Percentiles rank a stretch among this genome's conserved stretches.
phyloP scores from a whole-genome alignment of 2,329 filamentous ascomycete genomes.

The Penicillium glabrum region DNA sequence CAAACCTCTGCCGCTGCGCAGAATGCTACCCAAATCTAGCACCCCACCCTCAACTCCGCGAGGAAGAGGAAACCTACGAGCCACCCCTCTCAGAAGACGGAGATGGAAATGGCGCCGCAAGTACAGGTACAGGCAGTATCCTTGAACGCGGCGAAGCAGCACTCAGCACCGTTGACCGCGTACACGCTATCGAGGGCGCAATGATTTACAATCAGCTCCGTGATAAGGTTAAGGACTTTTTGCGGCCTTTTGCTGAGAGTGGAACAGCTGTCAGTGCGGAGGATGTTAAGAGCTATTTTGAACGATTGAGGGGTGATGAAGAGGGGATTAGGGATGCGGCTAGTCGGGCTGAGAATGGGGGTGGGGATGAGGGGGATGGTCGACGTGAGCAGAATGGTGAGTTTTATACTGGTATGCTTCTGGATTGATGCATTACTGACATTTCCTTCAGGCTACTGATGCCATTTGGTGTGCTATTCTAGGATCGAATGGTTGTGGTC shows the following conservation, averaged over 20 bases:
- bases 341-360: conserved; percentile 48
- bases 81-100: conserved; percentile 75
- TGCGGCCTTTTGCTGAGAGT: conserved; percentile 90
- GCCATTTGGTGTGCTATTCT: not conserved
- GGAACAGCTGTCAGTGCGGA: conserved; percentile 86
- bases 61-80: conserved; percentile 93
- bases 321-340: conserved; percentile 66
- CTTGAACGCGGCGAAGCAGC: conserved; percentile 91
- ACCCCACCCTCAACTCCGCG: conserved; percentile 75
- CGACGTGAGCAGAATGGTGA: conserved; percentile 50
- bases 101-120: conserved; percentile 48
- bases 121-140: conserved; percentile 72
- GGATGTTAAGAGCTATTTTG: conserved; percentile 96
- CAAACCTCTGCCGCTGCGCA: conserved; percentile 77
- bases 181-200: conserved; percentile 89
- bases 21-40: conserved; percentile 75
- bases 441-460: not conserved
- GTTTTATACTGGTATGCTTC: conserved; percentile 11
- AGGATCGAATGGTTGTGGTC: not conserved
- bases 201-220: conserved; percentile 98
- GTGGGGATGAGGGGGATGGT: conserved; percentile 31
- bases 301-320: conserved; percentile 86
- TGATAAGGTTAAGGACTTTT: conserved; percentile 91
- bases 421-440: not conserved
- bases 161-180: conserved; percentile 86